phyloP scores from a whole-genome alignment of 2,329 filamentous ascomycete genomes.

The Xylaria sp. region DNA sequence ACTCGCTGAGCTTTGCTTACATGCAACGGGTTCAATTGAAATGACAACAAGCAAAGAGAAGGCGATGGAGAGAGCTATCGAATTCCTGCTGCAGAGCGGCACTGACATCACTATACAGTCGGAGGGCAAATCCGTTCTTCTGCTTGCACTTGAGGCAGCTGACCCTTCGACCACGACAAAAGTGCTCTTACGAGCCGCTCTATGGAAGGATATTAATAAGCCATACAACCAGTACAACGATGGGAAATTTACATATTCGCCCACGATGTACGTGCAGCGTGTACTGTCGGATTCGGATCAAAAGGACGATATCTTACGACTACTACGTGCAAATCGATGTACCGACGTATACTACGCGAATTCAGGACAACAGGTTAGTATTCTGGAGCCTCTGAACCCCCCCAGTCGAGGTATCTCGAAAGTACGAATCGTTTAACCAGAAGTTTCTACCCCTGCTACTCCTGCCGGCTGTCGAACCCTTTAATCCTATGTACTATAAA shows the following conservation, averaged over 20 bases:
- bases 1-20: slow-evolving; percentile 71
- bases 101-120: slow-evolving; percentile 67
- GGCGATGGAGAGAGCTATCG: slow-evolving; percentile 67
- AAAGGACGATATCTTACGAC: slow-evolving; percentile 56
- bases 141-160: slow-evolving; percentile 68
- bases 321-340: slow-evolving; percentile 64
- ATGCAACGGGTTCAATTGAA: slow-evolving; percentile 60
- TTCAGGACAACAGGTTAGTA: slow-evolving; percentile 54
- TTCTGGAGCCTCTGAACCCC: not conserved
- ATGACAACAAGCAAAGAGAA: slow-evolving; percentile 62
- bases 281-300: slow-evolving; percentile 56
- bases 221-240: slow-evolving; percentile 66
- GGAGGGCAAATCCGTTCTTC: slow-evolving; percentile 67
- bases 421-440: not conserved
- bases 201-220: slow-evolving; percentile 74
- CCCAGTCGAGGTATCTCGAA: not conserved
- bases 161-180: slow-evolving; percentile 67
- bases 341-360: slow-evolving; percentile 66
- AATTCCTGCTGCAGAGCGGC: slow-evolving; percentile 65
- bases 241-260: slow-evolving; percentile 68
- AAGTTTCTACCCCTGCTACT: not conserved
- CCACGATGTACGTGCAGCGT: slow-evolving; percentile 70
- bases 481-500: not conserved
- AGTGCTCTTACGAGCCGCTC: slow-evolving; percentile 69
- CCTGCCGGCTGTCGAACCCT: not conserved